Evolutionary conservation across 352 stramenopile genomes (phyloP).

Genomic region (Phytophthora sansomeana): DNA sequence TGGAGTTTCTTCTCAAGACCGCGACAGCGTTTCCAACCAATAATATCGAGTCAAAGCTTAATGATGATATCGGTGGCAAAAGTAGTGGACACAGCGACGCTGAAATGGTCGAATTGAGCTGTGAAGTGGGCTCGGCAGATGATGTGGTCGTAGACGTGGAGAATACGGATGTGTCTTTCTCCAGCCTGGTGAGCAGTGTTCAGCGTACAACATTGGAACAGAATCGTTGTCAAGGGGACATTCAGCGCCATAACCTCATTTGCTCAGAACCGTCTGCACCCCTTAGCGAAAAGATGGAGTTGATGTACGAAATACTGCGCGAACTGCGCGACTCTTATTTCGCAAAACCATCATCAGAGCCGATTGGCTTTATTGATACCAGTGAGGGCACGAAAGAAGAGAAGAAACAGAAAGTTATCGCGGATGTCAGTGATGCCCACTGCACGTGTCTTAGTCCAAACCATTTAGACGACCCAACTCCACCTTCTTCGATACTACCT

Average conservation of each 20-base stretch:
- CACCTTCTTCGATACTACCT: neutral
- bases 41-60: neutral
- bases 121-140: constrained; percentile 4
- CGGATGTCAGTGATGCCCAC: neutral
- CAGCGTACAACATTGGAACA: neutral
- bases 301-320: constrained; percentile 37
- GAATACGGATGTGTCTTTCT: neutral
- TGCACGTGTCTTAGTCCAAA: neutral
- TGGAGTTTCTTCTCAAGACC: neutral
- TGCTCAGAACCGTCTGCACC: neutral
- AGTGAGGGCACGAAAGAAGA: neutral
- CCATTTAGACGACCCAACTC: neutral
- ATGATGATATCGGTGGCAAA: neutral
- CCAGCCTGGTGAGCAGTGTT: neutral
- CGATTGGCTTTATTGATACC: neutral
- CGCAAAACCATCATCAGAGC: neutral
- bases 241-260: neutral
- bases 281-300: constrained; percentile 25
- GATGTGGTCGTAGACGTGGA: constrained; percentile 29
- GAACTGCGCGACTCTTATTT: constrained; percentile 26
- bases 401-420: neutral
- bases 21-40: neutral
- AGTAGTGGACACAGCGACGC: neutral
- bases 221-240: neutral
- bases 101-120: neutral